Percentiles rank a stretch among this genome's conserved stretches.
These are phyloP conservation scores for Sporothrix euskadiensis DNA, from an alignment of 2,329 filamentous ascomycete genomes.

Conservation along the genomic window DNA sequence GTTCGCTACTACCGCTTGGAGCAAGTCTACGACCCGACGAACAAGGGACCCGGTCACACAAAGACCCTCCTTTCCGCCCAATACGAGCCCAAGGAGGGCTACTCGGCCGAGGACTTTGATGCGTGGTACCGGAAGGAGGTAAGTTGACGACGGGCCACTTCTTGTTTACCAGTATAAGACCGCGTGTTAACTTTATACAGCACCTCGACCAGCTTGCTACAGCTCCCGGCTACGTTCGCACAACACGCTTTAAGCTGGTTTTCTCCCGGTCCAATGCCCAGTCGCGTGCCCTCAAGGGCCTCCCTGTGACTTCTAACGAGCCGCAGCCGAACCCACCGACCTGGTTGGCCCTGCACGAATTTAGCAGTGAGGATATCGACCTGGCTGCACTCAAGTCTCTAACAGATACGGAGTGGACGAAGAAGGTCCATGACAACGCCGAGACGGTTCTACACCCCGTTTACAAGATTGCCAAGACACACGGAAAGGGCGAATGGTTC, in stretches of 20 bases:
- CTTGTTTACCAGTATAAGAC: background rate
- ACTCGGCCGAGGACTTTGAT: conserved; percentile 33
- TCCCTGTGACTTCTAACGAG: conserved; percentile 32
- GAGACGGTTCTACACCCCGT: conserved; percentile 19
- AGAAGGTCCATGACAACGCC: conserved; percentile 27
- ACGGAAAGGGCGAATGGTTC: conserved; percentile 31
- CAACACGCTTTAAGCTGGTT: conserved; percentile 34
- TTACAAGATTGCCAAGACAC: conserved; percentile 27
- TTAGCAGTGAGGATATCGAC: conserved; percentile 25
- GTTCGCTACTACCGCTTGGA: conserved; percentile 34
- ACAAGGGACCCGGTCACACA: conserved; percentile 34
- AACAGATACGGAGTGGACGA: conserved; percentile 30
- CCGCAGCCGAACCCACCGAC: conserved; percentile 31
- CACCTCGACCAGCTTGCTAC: conserved; percentile 30
- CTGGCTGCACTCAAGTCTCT: conserved; percentile 21
- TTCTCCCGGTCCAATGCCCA: conserved; percentile 34
- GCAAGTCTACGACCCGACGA: conserved; percentile 34
- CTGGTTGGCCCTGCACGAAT: conserved; percentile 31
- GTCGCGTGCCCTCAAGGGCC: conserved; percentile 33
- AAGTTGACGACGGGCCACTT: conserved; percentile 2
- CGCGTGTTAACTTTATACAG: background rate
- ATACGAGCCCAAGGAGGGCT: conserved; percentile 28
- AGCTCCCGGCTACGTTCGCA: conserved; percentile 34
- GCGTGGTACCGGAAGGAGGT: conserved; percentile 35
- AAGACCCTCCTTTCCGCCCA: conserved; percentile 32